Base-by-base conservation (phyloP, 2,329 filamentous ascomycete species). In the Dothideomycetidae sp. region DNA sequence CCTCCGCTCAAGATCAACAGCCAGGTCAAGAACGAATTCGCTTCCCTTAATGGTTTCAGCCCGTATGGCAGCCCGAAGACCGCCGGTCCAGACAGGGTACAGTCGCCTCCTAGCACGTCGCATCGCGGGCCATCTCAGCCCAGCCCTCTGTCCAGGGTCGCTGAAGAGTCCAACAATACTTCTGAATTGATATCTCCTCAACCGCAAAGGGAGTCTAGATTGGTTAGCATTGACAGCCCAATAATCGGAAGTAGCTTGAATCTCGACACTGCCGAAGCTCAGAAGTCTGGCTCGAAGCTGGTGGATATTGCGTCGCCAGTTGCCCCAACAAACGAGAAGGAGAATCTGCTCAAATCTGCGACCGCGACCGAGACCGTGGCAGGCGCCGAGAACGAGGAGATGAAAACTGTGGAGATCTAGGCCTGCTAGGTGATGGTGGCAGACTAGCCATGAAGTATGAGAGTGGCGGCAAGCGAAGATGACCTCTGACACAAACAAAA, bases 101-200 rank as follows among this genome's bases (percentile, higher is more conserved):
- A 26, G 19, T 36, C 34, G 11, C 34, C 34, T 7, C 34, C 34
- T 13, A 29, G 36, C 5, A 14, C 11, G 3, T 10, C n/a, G 13
- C 13, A 29, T 12, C n/a, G 36, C 16, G 36, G 31, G 18, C 29
- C 29, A 29, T 29, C 36, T 11, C 14, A 26, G 10, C 36, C 36
- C 9, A 82, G 77, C 47, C 80, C 81, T 11, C 62, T 88, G 40
- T 78, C 79, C 34, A 68, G 78, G 44, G 81, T 88, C 10, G 72
- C 78, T 1, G 82, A 88, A 58, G 82, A 88, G 36, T 15, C 16
- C 3, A 29, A 28, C 11, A 37, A 31, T 26, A 17, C n/a, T 14
- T 21, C 19, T 3, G 34, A 21, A 12, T n/a, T 37, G 7, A 11
- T 37, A 7, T n/a, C 34, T n/a, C 36, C 36, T 2, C 14, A 18